A percentile compares a stretch with the other conserved stretches of the same genome.
Evolutionary conservation across 805 yeast species (phyloP).

Genomic region (Maudiozyma barnettii): DNA sequence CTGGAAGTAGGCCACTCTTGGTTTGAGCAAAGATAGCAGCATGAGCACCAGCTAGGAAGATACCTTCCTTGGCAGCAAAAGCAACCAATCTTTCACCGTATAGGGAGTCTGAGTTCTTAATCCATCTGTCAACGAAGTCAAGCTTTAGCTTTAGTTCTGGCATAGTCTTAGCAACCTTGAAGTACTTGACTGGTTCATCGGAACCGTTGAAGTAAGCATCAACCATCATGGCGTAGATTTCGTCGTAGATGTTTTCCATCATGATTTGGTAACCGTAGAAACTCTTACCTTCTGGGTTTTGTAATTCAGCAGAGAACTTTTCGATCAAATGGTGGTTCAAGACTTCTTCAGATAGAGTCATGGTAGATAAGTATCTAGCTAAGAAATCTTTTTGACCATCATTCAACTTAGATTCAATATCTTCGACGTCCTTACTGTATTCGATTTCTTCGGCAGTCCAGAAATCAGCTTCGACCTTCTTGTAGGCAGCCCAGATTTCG

Average conservation of each 20-base stretch:
- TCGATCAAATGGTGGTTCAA: constrained; percentile 95
- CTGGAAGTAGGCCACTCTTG: constrained; percentile 96
- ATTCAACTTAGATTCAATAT: constrained; percentile 77
- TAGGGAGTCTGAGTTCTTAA: constrained; percentile 70
- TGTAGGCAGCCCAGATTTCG: constrained; percentile 97
- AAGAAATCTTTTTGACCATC: constrained; percentile 87
- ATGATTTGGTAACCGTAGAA: constrained; percentile 98
- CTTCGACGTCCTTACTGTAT: constrained; percentile 75
- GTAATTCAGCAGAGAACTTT: constrained; percentile 93
- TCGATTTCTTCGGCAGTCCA: constrained; percentile 99
- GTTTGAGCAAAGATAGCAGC: constrained; percentile 96
- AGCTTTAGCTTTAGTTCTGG: constrained; percentile 93
- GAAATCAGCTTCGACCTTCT: constrained; percentile 96
- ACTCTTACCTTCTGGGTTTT: constrained; percentile 94
- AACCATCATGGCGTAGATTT: constrained; percentile 86
- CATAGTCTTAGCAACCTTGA: constrained; percentile 86
- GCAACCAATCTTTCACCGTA: constrained; percentile 94
- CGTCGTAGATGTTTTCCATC: constrained; percentile 98
- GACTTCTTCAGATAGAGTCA: constrained; percentile 95
- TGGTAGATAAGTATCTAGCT: constrained; percentile 88
- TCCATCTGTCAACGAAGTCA: constrained; percentile 97
- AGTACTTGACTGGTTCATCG: constrained; percentile 76
- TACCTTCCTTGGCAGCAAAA: constrained; percentile 97
- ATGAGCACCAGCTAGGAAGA: constrained; percentile 93
- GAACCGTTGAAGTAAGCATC: constrained; percentile 86